Percentiles rank a stretch among this genome's conserved stretches.
phyloP scores from a whole-genome alignment of 768 basidiomycete genomes.

The Serendipita indica region DNA sequence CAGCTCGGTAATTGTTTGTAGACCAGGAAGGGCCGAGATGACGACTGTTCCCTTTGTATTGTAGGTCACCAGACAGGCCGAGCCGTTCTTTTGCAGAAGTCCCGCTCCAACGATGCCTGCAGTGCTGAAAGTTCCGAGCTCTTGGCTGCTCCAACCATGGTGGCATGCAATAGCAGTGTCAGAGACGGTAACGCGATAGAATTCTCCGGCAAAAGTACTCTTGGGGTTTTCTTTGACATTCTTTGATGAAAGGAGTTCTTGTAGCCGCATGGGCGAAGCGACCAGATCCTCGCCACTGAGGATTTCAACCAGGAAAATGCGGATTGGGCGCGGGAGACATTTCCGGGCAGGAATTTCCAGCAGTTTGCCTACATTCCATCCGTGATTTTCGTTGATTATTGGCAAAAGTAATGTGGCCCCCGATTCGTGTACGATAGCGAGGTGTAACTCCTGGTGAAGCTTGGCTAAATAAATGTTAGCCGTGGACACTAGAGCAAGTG shows the following conservation, averaged over 20 bases:
- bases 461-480: neutral
- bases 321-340: neutral
- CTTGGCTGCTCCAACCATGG: neutral
- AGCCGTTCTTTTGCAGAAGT: neutral
- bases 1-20: neutral
- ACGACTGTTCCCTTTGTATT: neutral
- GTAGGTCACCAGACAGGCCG: neutral
- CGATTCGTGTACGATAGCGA: neutral
- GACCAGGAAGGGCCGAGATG: neutral
- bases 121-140: neutral
- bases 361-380: neutral
- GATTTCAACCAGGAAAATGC: neutral
- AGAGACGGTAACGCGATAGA: conserved; percentile 6
- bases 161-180: neutral
- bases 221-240: neutral
- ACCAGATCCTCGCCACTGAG: neutral
- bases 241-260: neutral
- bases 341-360: neutral
- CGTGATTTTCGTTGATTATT: neutral
- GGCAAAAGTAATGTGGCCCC: neutral
- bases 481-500: neutral
- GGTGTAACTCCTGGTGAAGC: neutral
- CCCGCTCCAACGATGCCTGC: neutral
- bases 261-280: neutral
- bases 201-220: neutral